Base-by-base conservation (phyloP, 306 rosid species). In the Luffa aegyptiaca region DNA sequence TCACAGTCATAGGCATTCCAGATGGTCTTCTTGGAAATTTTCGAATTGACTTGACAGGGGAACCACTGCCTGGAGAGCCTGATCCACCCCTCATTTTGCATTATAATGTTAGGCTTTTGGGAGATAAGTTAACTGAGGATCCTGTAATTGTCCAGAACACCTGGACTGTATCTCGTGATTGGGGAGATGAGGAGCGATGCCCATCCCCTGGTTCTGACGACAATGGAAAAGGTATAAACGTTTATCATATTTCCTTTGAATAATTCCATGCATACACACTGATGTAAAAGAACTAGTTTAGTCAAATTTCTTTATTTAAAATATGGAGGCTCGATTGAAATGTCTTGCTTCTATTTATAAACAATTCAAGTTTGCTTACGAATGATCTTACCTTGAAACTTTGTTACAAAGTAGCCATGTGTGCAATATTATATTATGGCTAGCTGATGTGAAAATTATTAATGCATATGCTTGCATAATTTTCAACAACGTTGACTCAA, bases 181-280 rank as follows among this genome's bases (percentile, higher is more conserved):
- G 99, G 98, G 98, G 96, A 75, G 96, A 83, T 59, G 99, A 96
- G 90, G 98, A 91, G 82, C 99, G 99, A 3, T 96, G 99, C 64
- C 99, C 99, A 59, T 87, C 96, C 64, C 97, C 97, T 21, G 71
- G 66, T 68, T 86, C 98, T 45, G 93, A 90, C 72, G 90, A 91
- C 80, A 82, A 87, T 58, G 89, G 83, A 75, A 90, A 91, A 88
- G 98, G 99, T 96, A 84, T 68, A 16, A 72, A 53, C 75, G 80
- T 65, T 31, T 44, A 9, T 68, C 59, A 45, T 68, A 41, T 72
- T 86, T 68, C n/a, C 21, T 80, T 51, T 64, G 65, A 85, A 9
- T 75, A 33, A 52, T 35, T 35, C 33, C 31, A 52, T 75, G 63
- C 48, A 33, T 31, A 16, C 46, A 26, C 63, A 72, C 10, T 16